Base-by-base conservation (phyloP, 495 filamentous ascomycete genomes). In the Hyaloscypha finlandica region DNA sequence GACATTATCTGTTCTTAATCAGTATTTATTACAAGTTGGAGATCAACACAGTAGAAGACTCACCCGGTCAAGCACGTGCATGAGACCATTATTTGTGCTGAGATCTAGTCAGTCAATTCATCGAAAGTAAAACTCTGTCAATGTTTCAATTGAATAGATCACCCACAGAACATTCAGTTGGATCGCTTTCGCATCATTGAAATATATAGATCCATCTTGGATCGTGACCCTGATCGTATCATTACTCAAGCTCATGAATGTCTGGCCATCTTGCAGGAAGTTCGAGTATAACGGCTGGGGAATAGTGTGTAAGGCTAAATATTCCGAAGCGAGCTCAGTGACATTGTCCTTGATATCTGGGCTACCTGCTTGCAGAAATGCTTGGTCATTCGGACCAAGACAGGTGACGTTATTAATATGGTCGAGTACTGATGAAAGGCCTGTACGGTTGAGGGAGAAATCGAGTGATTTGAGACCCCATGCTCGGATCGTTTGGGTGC, bases 151-250 rank as follows among this genome's bases (percentile, higher is more conserved):
- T 20, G 30, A 48, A 30, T 9, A 0, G 48, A 56, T 5, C 1
- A 68, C 71, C 65, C 48, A 74, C 71, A 78, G 31, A 11, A 74
- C 68, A 65, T 77, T 78, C 0, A 67, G 66, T 51, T 73, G 48
- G 6, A 79, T 39, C 20, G 78, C 64, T 42, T 65, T 76, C 33
- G 76, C 75, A 60, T 78, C 73, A 65, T 78, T 79, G 56, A 79
- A 75, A 55, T 67, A 78, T 42, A 74, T 72, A 9, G 54, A 67
- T 8, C 61, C 59, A 19, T 72, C 58, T 29, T 66, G 48, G 2
- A 69, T 56, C 20, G 63, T 69, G 4, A 77, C 54, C 30, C 69
- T 73, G 1, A 79, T 69, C 11, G 71, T 77, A 22, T 14, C 31
- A 56, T 71, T 72, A 12, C 62, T 54, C 9, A 59, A 31, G 19